Percentiles rank a stretch among this genome's conserved stretches.
Conservation (phyloP, 2,329 filamentous ascomycete species). For the Exophiala xenobiotica region DNA sequence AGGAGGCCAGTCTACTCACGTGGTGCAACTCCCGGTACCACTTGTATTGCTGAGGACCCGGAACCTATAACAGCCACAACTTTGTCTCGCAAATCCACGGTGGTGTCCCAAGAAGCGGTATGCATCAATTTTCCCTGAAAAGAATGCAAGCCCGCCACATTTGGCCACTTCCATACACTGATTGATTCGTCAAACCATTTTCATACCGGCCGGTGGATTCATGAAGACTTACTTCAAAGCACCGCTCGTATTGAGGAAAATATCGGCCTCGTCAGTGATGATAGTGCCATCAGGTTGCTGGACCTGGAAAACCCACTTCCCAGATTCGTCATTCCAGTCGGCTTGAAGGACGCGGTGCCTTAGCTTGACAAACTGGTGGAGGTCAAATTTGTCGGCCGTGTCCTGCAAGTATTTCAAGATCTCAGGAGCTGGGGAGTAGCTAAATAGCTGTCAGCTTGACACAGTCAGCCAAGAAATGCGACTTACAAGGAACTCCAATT, state of each 20-base stretch:
- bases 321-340: neutral
- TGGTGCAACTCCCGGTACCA: slow-evolving; percentile 40
- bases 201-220: neutral
- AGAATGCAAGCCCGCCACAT: neutral
- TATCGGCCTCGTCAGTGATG: neutral
- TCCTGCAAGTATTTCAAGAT: neutral
- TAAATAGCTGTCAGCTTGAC: neutral
- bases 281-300: neutral
- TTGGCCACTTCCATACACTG: neutral
- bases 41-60: slow-evolving; percentile 30
- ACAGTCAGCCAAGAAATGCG: neutral
- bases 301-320: neutral
- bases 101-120: slow-evolving; percentile 34
- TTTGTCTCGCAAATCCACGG: slow-evolving; percentile 23
- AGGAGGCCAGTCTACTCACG: slow-evolving; percentile 30
- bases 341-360: neutral
- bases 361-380: neutral
- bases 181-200: neutral
- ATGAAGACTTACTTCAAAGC: neutral
- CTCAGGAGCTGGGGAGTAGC: neutral
- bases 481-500: neutral
- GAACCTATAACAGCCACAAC: slow-evolving; percentile 30
- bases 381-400: neutral
- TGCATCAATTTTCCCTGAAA: slow-evolving; percentile 30
- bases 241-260: neutral